These are phyloP conservation scores for Forsythia viridissima DNA, from an alignment of 257 asterid genomes.

Conservation along the genomic window DNA sequence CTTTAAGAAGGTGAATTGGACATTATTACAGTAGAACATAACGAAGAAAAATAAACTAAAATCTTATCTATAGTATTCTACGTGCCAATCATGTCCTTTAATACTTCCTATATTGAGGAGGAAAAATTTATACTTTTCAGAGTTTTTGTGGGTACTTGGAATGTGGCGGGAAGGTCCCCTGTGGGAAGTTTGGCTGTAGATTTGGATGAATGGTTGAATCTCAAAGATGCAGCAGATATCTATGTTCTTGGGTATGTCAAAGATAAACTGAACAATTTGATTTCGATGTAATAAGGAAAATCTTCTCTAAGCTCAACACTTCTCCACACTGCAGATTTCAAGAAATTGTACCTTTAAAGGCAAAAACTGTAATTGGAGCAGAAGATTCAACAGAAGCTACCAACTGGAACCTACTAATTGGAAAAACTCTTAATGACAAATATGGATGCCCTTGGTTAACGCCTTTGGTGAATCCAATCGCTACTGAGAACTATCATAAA, in stretches of 20 bases:
- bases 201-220: constrained; percentile 86
- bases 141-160: constrained; percentile 93
- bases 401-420: constrained; percentile 80
- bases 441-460: constrained; percentile 78
- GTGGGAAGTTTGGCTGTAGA: constrained; percentile 79
- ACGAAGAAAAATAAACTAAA: no score
- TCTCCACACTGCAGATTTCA: constrained; percentile 60
- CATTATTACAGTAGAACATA: no score
- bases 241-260: constrained; percentile 85
- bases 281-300: neutral
- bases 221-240: constrained; percentile 75
- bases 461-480: constrained; percentile 61
- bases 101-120: neutral
- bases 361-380: constrained; percentile 70
- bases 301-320: neutral
- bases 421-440: constrained; percentile 66
- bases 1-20: neutral
- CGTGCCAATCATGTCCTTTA: neutral
- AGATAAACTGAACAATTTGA: neutral
- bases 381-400: constrained; percentile 86
- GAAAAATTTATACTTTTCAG: constrained; percentile 36
- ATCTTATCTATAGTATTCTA: no score
- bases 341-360: constrained; percentile 85
- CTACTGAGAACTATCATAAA: constrained; percentile 43
- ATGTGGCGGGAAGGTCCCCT: constrained; percentile 92